These are phyloP conservation scores for Wakefieldia striispora DNA, from an alignment of 768 basidiomycete species.

Conservation along the genomic window DNA sequence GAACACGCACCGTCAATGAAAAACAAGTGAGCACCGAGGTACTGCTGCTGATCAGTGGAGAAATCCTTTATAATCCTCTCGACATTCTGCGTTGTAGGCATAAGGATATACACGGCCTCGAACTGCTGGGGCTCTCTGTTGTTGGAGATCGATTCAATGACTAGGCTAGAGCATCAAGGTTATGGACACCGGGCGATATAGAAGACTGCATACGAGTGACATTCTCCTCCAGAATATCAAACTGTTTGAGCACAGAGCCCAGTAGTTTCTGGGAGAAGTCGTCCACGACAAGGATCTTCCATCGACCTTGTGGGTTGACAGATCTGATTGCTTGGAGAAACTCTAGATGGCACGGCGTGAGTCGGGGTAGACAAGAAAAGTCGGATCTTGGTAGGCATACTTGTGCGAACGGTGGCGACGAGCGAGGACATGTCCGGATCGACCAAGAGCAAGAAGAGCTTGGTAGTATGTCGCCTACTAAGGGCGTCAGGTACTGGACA, in stretches of 20 bases:
- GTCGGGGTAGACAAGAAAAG: neutral
- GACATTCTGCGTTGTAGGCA: slow-evolving; percentile 93
- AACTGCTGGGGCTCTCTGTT: slow-evolving; percentile 82
- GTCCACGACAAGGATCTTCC: slow-evolving; percentile 98
- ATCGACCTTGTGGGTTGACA: slow-evolving; percentile 80
- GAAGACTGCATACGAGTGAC: slow-evolving; percentile 74
- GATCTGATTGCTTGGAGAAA: slow-evolving; percentile 87
- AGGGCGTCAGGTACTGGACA: neutral
- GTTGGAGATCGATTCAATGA: slow-evolving; percentile 87
- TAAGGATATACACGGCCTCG: slow-evolving; percentile 91
- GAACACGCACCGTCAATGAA: slow-evolving; percentile 78
- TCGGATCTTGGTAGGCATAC: slow-evolving; percentile 31
- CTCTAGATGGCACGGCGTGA: slow-evolving; percentile 42
- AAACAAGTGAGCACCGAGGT: slow-evolving; percentile 85
- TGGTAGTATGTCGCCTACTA: neutral
- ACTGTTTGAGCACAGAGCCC: slow-evolving; percentile 83
- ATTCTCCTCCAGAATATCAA: slow-evolving; percentile 94
- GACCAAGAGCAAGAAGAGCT: neutral
- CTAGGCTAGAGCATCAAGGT: slow-evolving; percentile 41
- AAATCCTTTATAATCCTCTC: slow-evolving; percentile 90
- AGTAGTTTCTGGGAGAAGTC: slow-evolving; percentile 85
- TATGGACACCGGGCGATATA: neutral
- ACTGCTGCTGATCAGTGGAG: slow-evolving; percentile 57
- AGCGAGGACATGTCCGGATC: slow-evolving; percentile 41
- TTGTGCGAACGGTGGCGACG: slow-evolving; percentile 43